Conservation (phyloP, 1,284 basidiomycete species). For the Tylopilus orsonianus region DNA sequence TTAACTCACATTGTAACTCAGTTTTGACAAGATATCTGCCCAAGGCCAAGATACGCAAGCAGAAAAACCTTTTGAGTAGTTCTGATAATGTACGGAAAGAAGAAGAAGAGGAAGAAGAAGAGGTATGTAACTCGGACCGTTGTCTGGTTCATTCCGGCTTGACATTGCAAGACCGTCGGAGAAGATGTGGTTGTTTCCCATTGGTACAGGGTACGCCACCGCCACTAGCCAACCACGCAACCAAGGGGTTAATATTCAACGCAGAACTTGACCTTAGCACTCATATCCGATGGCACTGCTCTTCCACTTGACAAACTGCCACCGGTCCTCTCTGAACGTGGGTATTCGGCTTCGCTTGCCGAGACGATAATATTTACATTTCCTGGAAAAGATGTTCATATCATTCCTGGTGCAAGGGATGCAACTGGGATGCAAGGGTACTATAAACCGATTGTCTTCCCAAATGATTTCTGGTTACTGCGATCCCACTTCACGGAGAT, state of each 20-base stretch:
- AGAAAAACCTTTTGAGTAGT: slow-evolving; percentile 75
- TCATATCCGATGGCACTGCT: slow-evolving; percentile 69
- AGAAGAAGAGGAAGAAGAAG: slow-evolving; percentile 39
- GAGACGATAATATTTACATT: slow-evolving; percentile 8
- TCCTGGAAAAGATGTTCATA: slow-evolving; percentile 53
- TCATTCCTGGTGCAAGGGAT: slow-evolving; percentile 59
- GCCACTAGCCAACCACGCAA: neutral
- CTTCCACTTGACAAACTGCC: slow-evolving; percentile 63
- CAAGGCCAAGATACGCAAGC: slow-evolving; percentile 71
- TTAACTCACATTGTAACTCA: slow-evolving; percentile 34
- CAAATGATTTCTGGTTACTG: slow-evolving; percentile 95
- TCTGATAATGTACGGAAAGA: slow-evolving; percentile 39
- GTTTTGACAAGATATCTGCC: slow-evolving; percentile 85
- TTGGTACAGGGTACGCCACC: slow-evolving; percentile 68
- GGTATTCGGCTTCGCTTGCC: slow-evolving; percentile 31
- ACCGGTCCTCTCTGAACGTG: slow-evolving; percentile 63
- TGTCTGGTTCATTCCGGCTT: slow-evolving; percentile 15
- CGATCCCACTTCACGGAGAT: slow-evolving; percentile 78
- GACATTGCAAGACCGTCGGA: slow-evolving; percentile 30
- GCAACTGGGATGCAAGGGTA: slow-evolving; percentile 58
- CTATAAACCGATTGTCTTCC: slow-evolving; percentile 88
- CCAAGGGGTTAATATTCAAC: slow-evolving; percentile 15
- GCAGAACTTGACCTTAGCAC: slow-evolving; percentile 84
- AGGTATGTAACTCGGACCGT: slow-evolving; percentile 33
- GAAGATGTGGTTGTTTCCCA: slow-evolving; percentile 71